A percentile compares a stretch with the other conserved stretches of the same genome.
Conservation (phyloP, 2,329 filamentous ascomycete species). For the Aureobasidium sp. region DNA sequence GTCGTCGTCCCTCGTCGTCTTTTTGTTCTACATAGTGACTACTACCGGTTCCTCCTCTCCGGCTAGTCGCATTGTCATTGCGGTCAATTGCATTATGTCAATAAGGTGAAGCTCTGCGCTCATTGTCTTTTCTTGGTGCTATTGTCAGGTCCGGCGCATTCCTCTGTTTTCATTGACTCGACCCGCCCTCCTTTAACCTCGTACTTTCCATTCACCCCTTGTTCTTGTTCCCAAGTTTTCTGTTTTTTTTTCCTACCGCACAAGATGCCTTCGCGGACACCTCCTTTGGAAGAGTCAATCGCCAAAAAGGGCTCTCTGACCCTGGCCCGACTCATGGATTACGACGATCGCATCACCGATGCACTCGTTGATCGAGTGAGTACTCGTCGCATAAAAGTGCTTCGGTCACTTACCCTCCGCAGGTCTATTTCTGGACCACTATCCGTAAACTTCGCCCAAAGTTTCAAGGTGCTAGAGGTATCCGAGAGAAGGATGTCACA, state of each 20-base stretch:
- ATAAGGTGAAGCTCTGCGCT: conserved; percentile 6
- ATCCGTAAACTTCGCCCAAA: conserved; percentile 88
- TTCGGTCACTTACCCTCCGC: conserved; percentile 9
- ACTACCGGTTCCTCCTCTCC: background rate
- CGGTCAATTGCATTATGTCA: conserved; percentile 1
- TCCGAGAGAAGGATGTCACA: conserved; percentile 59
- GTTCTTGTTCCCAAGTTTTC: background rate
- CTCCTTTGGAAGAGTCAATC: conserved; percentile 38
- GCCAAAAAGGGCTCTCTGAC: conserved; percentile 68
- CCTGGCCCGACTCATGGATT: conserved; percentile 77
- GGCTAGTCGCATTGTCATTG: background rate
- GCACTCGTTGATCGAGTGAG: conserved; percentile 89
- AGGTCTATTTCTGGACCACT: conserved; percentile 94
- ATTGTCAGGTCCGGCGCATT: conserved; percentile 16
- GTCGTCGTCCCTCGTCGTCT: background rate
- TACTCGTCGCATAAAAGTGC: conserved; percentile 22
- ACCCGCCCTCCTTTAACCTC: background rate
- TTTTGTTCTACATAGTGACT: background rate
- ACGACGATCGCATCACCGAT: conserved; percentile 95
- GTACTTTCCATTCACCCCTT: background rate
- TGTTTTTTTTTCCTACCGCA: background rate
- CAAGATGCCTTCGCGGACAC: conserved; percentile 23
- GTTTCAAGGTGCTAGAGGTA: conserved; percentile 75
- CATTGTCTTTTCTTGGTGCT: conserved; percentile 10
- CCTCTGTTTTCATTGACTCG: conserved; percentile 11